phyloP scores from a whole-genome alignment of 2,329 filamentous ascomycete genomes.

The Colletotrichum horii region DNA sequence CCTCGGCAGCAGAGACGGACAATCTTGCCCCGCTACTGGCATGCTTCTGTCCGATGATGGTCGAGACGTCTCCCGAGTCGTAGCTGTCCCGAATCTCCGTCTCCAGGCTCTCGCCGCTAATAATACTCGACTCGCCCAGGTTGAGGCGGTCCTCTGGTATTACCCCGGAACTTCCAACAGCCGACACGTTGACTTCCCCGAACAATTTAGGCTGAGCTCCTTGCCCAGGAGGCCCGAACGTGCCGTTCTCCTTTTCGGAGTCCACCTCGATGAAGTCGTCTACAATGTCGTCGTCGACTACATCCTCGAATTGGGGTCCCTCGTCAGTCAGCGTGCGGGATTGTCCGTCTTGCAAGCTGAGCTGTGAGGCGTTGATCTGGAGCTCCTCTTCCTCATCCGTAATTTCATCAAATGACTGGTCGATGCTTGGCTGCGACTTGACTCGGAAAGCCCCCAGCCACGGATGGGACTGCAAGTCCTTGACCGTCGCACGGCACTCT shows the following conservation, averaged over 20 bases:
- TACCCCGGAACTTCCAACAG: constrained; percentile 57
- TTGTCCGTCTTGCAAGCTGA: constrained; percentile 62
- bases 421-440: constrained; percentile 32
- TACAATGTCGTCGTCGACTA: constrained; percentile 43
- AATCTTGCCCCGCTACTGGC: neutral
- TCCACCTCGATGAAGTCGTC: constrained; percentile 63
- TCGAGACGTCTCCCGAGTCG: constrained; percentile 46
- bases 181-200: constrained; percentile 60
- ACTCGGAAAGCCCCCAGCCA: constrained; percentile 66
- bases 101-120: constrained; percentile 39
- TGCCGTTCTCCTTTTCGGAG: constrained; percentile 80
- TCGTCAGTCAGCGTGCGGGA: constrained; percentile 19
- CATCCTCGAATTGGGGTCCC: constrained; percentile 31
- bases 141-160: constrained; percentile 55
- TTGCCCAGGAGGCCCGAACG: constrained; percentile 58
- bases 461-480: constrained; percentile 70
- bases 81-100: constrained; percentile 52
- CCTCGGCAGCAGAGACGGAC: constrained; percentile 32
- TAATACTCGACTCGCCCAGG: constrained; percentile 35
- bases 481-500: constrained; percentile 74
- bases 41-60: constrained; percentile 2
- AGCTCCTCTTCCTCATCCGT: constrained; percentile 62
- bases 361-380: constrained; percentile 64
- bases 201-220: constrained; percentile 48
- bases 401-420: constrained; percentile 64